phyloP scores from a whole-genome alignment of 768 basidiomycete genomes.

The Clitopilus passeckerianus region DNA sequence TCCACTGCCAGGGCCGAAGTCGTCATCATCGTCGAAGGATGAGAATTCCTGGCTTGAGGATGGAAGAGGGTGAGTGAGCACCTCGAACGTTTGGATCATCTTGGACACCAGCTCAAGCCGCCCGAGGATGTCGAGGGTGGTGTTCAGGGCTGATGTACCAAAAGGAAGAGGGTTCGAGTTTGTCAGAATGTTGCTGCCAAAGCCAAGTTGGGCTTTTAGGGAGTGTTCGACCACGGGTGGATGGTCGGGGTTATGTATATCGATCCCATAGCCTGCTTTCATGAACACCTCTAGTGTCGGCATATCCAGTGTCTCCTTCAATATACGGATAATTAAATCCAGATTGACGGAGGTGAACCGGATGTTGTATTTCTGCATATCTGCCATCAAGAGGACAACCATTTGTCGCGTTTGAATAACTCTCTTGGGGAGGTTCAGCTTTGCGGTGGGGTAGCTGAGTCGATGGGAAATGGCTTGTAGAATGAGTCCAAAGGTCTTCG shows the following conservation, averaged over 20 bases:
- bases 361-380: slow-evolving; percentile 48
- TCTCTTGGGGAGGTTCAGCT: slow-evolving; percentile 25
- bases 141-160: slow-evolving; percentile 67
- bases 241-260: slow-evolving; percentile 70
- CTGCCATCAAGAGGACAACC: slow-evolving; percentile 45
- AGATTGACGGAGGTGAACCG: slow-evolving; percentile 55
- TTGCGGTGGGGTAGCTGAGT: slow-evolving; percentile 52
- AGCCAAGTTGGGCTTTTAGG: slow-evolving; percentile 5
- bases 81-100: slow-evolving; percentile 73
- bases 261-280: slow-evolving; percentile 71
- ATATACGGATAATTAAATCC: slow-evolving; percentile 63
- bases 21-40: slow-evolving; percentile 67
- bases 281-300: slow-evolving; percentile 55
- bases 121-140: slow-evolving; percentile 67
- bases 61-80: slow-evolving; percentile 69
- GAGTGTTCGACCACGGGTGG: slow-evolving; percentile 44
- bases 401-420: slow-evolving; percentile 39
- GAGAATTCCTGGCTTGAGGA: slow-evolving; percentile 39
- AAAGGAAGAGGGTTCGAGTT: slow-evolving; percentile 35
- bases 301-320: slow-evolving; percentile 59
- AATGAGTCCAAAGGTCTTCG: slow-evolving; percentile 56
- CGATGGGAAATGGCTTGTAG: slow-evolving; percentile 72
- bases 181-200: not conserved
- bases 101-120: slow-evolving; percentile 53
- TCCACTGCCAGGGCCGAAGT: slow-evolving; percentile 38